Evolutionary conservation across 2,329 filamentous ascomycete genomes (phyloP), one percentile per base, ranked within the genome.

Genomic region (Trichoderma semiorbis): DNA sequence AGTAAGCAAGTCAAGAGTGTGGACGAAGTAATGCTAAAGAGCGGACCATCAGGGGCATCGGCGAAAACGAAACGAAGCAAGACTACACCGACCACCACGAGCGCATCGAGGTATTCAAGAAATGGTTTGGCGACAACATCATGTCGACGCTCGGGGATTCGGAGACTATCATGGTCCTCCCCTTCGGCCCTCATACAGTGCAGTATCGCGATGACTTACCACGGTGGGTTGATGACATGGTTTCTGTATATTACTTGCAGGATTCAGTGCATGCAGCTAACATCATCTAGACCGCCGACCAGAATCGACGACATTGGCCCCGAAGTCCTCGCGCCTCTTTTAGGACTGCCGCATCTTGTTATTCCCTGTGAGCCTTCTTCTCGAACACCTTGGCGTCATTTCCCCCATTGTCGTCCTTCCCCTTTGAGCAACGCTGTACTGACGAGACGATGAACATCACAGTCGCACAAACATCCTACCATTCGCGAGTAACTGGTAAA

Each of bases 361-460:
- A 75, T 80, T 16, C 81, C 81, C 36, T 80, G 81, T 82, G 76
- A 77, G 81, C 78, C 78, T 36, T 26, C 39, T 21, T 7, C 67
- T 55, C 26, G 21, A 47, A 39, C 24, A 53, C 61, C 36, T 21
- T 43, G 55, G 34, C 34, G 8, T 30, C 18, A 18, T n/a, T 14
- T 14, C 12, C 30, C 39, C 8, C 14, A 21, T 61, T 43, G 47
- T 30, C 64, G 72, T 55, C 32, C 16, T 39, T 39, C 21, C 36
- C 26, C 18, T 18, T 43, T 7, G 43, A 58, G 34, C n/a, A 24
- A 53, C 21, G 47, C 63, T n/a, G 11, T 5, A 24, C 50, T 66
- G 18, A 21, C 18, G 53, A 30, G 28, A 16, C 21, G 32, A 36
- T 39, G 16, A 58, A 62, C 32, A 24, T 36, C 16, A 55, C 53